phyloP scores from a whole-genome alignment of 1,139 yeast genomes.

The Geotrichum europaeum region DNA sequence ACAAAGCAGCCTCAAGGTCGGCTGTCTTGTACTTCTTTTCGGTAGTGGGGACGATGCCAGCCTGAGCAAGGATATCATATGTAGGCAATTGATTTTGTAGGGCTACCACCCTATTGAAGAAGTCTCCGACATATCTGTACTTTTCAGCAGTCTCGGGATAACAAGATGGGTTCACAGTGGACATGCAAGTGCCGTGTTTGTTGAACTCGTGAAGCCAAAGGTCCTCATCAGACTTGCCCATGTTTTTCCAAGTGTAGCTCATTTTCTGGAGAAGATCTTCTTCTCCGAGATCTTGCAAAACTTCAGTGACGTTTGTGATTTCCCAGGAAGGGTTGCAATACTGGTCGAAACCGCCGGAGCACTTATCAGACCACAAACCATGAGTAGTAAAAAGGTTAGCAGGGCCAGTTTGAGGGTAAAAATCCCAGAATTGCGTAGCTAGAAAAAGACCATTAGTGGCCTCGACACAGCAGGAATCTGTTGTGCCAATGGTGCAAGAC shows the following conservation, averaged over 20 bases:
- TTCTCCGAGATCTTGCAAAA: conserved; percentile 45
- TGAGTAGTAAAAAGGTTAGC: conserved; percentile 74
- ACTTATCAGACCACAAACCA: conserved; percentile 82
- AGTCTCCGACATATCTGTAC: conserved; percentile 70
- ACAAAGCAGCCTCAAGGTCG: conserved; percentile 61
- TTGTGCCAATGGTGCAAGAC: conserved; percentile 44
- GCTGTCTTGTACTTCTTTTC: conserved; percentile 56
- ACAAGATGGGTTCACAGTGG: conserved; percentile 69
- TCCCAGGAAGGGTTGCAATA: conserved; percentile 66
- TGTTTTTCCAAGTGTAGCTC: conserved; percentile 68
- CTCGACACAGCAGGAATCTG: conserved; percentile 73
- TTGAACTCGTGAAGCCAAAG: conserved; percentile 93
- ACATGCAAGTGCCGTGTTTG: conserved; percentile 91
- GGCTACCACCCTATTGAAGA: conserved; percentile 58
- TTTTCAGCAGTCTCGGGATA: conserved; percentile 41
- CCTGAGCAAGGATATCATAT: conserved; percentile 54
- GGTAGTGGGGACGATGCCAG: conserved; percentile 64
- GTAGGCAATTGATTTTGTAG: conserved; percentile 66
- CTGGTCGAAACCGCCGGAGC: conserved; percentile 67
- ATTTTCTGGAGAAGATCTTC: conserved; percentile 55
- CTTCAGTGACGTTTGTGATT: conserved; percentile 48
- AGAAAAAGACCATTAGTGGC: conserved; percentile 80
- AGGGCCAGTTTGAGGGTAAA: conserved; percentile 75
- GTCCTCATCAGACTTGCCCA: conserved; percentile 63
- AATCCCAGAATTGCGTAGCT: conserved; percentile 94